Percentiles rank a stretch among this genome's conserved stretches.
These are phyloP conservation scores for Zancudomyces culisetae DNA, from an alignment of 371 early-diverging fungal genomes.

Conservation along the genomic window DNA sequence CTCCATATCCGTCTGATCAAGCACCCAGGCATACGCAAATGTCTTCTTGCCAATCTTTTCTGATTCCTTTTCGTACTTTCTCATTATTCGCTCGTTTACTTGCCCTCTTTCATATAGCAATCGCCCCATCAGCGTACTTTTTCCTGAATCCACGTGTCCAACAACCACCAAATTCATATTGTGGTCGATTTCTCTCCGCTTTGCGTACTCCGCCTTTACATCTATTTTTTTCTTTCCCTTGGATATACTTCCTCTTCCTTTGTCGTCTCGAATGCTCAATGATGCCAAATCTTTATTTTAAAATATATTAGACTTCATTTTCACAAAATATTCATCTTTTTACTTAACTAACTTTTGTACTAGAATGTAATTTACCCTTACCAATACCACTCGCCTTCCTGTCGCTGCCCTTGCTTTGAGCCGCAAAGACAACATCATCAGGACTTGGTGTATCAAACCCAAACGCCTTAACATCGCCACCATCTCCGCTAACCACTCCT, in stretches of 20 bases:
- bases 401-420: slow-evolving; percentile 28
- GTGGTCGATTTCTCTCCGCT: slow-evolving; percentile 43
- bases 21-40: slow-evolving; percentile 89
- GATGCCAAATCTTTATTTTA: too few relatives aligned
- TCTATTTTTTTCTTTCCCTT: slow-evolving; percentile 39
- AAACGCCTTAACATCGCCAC: slow-evolving; percentile 28
- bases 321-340: too few relatives aligned
- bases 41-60: slow-evolving; percentile 81
- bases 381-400: not conserved
- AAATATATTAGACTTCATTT: too few relatives aligned
- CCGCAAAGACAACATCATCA: slow-evolving; percentile 52
- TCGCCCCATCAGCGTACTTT: slow-evolving; percentile 96
- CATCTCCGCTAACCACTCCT: too few relatives aligned
- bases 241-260: too few relatives aligned
- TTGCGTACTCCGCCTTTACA: slow-evolving; percentile 51
- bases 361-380: not conserved
- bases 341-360: slow-evolving; percentile 3
- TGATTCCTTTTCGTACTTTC: slow-evolving; percentile 83
- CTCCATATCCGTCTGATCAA: slow-evolving; percentile 89
- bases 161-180: slow-evolving; percentile 69
- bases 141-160: slow-evolving; percentile 97
- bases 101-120: slow-evolving; percentile 72
- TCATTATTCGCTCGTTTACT: slow-evolving; percentile 73
- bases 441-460: slow-evolving; percentile 61
- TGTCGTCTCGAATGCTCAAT: too few relatives aligned